These are phyloP conservation scores for Lichtheimia ramosa DNA, from an alignment of 371 early-diverging fungal species.

Conservation along the genomic window DNA sequence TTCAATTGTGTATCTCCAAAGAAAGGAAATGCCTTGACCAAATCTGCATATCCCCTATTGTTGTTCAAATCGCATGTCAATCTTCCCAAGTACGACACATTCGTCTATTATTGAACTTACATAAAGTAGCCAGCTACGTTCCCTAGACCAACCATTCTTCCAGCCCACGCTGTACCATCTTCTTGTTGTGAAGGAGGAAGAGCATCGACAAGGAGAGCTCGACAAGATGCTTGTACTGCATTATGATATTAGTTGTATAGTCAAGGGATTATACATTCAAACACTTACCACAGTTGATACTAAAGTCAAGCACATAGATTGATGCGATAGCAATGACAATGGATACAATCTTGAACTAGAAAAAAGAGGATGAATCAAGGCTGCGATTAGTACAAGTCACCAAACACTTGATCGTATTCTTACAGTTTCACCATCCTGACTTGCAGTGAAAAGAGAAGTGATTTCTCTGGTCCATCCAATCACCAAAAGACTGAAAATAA, in stretches of 20 bases:
- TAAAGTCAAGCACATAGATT: constrained; percentile 89
- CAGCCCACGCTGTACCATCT: constrained; percentile 88
- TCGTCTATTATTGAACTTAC: constrained; percentile 24
- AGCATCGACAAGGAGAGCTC: constrained; percentile 89
- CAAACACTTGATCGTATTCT: no score
- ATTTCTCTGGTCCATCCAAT: constrained; percentile 87
- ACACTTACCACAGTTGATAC: constrained; percentile 80
- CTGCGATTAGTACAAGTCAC: background rate
- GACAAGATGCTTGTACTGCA: constrained; percentile 77
- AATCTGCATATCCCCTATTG: constrained; percentile 72
- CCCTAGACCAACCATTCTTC: constrained; percentile 88
- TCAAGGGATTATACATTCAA: background rate
- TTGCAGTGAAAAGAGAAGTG: constrained; percentile 39
- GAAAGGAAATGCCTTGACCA: constrained; percentile 67
- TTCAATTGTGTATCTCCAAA: constrained; percentile 85
- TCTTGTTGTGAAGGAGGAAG: constrained; percentile 82
- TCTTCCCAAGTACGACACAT: background rate
- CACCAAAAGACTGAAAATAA: constrained; percentile 60
- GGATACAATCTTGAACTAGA: constrained; percentile 46
- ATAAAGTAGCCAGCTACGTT: constrained; percentile 86
- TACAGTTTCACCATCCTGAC: constrained; percentile 40
- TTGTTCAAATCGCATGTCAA: background rate
- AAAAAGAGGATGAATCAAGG: background rate
- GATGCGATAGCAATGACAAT: constrained; percentile 73
- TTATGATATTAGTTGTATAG: background rate